These are phyloP conservation scores for Chlamydomonas schloesseri DNA, from an alignment of 139 green algal genomes.

Conservation along the genomic window DNA sequence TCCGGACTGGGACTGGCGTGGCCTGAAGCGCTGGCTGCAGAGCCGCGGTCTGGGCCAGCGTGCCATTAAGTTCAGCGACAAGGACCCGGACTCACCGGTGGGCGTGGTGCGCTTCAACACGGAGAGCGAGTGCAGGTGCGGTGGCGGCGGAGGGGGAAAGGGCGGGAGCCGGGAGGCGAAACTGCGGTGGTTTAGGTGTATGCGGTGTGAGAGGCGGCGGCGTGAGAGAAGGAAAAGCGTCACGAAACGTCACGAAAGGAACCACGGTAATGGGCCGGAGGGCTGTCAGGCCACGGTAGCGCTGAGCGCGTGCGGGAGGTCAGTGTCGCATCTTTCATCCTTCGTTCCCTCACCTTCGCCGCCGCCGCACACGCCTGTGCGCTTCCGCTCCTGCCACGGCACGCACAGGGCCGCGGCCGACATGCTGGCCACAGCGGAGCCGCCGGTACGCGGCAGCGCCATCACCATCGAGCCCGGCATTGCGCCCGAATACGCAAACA, in stretches of 20 bases:
- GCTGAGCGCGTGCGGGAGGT: no score
- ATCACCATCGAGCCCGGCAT: neutral
- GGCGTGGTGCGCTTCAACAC: slow-evolving; percentile 1
- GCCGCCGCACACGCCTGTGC: no score
- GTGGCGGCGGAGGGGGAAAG: neutral
- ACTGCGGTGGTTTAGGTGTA: no score
- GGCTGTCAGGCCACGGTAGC: no score
- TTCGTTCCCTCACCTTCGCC: no score
- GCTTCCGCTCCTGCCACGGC: no score
- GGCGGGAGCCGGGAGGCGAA: no score
- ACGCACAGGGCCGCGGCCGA: neutral
- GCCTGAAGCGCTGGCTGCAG: slow-evolving; percentile 23
- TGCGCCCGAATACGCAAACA: neutral
- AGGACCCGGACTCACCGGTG: slow-evolving; percentile 3
- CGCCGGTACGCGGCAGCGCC: neutral
- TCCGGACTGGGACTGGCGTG: slow-evolving; percentile 30
- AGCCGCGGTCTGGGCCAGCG: neutral
- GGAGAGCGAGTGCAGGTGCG: slow-evolving; percentile 19
- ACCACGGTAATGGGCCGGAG: no score
- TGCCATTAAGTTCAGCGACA: slow-evolving; percentile 1
- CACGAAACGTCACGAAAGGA: no score
- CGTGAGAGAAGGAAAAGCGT: neutral
- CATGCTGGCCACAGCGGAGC: neutral
- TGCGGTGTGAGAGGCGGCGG: no score
- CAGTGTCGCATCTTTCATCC: no score